phyloP scores from a whole-genome alignment of 2,329 filamentous ascomycete genomes.

The Knufia fluminis region DNA sequence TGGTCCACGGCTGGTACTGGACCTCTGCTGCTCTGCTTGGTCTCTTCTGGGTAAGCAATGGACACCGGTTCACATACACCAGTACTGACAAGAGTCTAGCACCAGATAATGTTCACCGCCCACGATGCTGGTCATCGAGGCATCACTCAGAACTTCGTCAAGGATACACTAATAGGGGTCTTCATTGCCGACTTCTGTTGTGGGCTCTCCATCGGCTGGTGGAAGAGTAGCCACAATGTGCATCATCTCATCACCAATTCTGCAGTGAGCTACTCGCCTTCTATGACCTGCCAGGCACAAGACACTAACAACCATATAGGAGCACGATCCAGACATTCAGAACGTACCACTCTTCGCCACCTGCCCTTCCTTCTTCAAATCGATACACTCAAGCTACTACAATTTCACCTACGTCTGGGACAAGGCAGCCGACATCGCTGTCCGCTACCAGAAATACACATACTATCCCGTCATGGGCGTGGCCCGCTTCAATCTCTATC shows the following conservation, averaged over 20 bases:
- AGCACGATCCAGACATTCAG: slow-evolving; percentile 92
- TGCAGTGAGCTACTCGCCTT: no score
- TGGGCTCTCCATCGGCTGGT: slow-evolving; percentile 87
- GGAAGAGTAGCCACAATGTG: slow-evolving; percentile 93
- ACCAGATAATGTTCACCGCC: slow-evolving; percentile 85
- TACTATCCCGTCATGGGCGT: slow-evolving; percentile 76
- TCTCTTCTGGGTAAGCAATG: slow-evolving; percentile 57
- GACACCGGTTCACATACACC: no score
- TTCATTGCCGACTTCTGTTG: slow-evolving; percentile 82
- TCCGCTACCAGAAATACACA: slow-evolving; percentile 68
- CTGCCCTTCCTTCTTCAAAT: slow-evolving; percentile 68
- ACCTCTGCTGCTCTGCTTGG: slow-evolving; percentile 67
- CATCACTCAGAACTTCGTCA: slow-evolving; percentile 81
- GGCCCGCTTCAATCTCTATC: slow-evolving; percentile 80
- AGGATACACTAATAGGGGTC: slow-evolving; percentile 79
- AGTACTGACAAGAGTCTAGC: slow-evolving; percentile 53
- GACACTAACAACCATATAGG: slow-evolving; percentile 40
- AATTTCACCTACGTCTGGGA: slow-evolving; percentile 72
- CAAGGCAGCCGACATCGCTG: slow-evolving; percentile 55
- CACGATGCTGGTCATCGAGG: slow-evolving; percentile 97
- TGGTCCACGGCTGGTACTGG: slow-evolving; percentile 56
- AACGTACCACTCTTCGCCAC: slow-evolving; percentile 84
- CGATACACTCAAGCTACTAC: slow-evolving; percentile 72
- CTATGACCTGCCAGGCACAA: no score
- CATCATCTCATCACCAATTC: slow-evolving; percentile 95